Percentiles rank a stretch among this genome's conserved stretches.
Conservation (phyloP, 768 basidiomycete species). For the Trametes villosa region DNA sequence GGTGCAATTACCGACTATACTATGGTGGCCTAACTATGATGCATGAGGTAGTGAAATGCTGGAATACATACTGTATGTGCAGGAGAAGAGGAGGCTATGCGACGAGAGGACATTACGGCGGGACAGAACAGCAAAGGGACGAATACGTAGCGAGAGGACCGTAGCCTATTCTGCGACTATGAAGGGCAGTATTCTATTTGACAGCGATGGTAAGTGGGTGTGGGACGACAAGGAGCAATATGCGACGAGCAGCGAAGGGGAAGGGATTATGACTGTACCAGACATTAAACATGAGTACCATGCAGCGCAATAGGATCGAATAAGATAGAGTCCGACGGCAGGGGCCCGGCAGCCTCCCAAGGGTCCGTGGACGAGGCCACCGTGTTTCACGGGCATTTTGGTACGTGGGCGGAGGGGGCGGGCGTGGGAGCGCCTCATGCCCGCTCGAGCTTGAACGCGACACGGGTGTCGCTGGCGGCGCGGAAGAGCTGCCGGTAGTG, state of each 20-base stretch:
- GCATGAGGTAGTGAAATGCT: slow-evolving; percentile 23
- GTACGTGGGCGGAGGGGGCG: slow-evolving; percentile 5
- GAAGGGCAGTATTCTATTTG: slow-evolving; percentile 23
- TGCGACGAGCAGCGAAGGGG: slow-evolving; percentile 19
- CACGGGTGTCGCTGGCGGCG: slow-evolving; percentile 71
- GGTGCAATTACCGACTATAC: slow-evolving; percentile 24
- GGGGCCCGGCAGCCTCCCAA: slow-evolving; percentile 14
- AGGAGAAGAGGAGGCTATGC: slow-evolving; percentile 22
- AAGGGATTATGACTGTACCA: slow-evolving; percentile 21
- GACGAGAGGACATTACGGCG: slow-evolving; percentile 17
- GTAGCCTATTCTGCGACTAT: slow-evolving; percentile 27
- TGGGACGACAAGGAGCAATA: slow-evolving; percentile 11
- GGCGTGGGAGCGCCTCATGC: slow-evolving; percentile 24
- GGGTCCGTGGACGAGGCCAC: slow-evolving; percentile 13
- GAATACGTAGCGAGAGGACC: slow-evolving; percentile 23
- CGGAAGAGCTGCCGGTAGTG: slow-evolving; percentile 75
- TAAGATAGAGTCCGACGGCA: slow-evolving; percentile 26
- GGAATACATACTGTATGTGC: slow-evolving; percentile 28
- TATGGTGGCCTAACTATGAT: slow-evolving; percentile 22
- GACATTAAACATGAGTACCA: slow-evolving; percentile 25
- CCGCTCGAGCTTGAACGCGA: slow-evolving; percentile 77
- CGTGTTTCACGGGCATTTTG: slow-evolving; percentile 23
- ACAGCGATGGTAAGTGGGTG: slow-evolving; percentile 20
- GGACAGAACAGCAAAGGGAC: slow-evolving; percentile 23
- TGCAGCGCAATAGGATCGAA: slow-evolving; percentile 25